Evolutionary conservation across 768 basidiomycete genomes (phyloP), one percentile per base, ranked within the genome.

Genomic region (Leccinum variicolor): DNA sequence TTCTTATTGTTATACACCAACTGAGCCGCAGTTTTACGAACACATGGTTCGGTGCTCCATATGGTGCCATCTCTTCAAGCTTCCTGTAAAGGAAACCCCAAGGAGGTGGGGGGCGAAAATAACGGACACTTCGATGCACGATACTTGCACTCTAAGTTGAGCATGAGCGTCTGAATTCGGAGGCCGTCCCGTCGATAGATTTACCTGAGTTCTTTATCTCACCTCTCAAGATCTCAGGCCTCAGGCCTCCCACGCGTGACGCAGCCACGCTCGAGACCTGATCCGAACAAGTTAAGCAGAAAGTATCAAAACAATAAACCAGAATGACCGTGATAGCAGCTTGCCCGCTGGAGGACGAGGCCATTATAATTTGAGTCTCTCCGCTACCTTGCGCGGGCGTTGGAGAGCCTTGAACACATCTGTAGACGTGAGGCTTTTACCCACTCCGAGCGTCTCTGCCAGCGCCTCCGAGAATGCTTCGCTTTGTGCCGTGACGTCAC

Each of bases 101-200:
- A 33, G 31, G 58, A 59, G 50, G 19, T 56, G 46, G 36, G 31
- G 31, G n/a, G 60, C 69, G 64, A 70, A 65, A 68, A 64, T 28
- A 52, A 55, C 70, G 69, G 68, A 59, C 9, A 26, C 15, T 60
- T 59, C 48, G 33, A 48, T 5, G 23, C 21, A 14, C 29, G 52
- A 47, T 10, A 50, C 25, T n/a, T 14, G 41, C 45, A 50, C 19
- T 19, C 41, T 19, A 43, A 54, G 39, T 25, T 46, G 50, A 43
- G 23, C 33, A 39, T 33, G 50, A 52, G 46, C 25, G 14, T 15
- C 15, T 17, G 17, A 28, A 26, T 31, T 34, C 19, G 43, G 49
- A 28, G 46, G 53, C 39, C 50, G 29, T 41, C 55, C 46, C 50
- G 49, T 41, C 52, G 19, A 60, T 47, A 3, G 6, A 33, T 23